phyloP scores from a whole-genome alignment of 2,329 filamentous ascomycete species.

The Parastagonospora nodorum region DNA sequence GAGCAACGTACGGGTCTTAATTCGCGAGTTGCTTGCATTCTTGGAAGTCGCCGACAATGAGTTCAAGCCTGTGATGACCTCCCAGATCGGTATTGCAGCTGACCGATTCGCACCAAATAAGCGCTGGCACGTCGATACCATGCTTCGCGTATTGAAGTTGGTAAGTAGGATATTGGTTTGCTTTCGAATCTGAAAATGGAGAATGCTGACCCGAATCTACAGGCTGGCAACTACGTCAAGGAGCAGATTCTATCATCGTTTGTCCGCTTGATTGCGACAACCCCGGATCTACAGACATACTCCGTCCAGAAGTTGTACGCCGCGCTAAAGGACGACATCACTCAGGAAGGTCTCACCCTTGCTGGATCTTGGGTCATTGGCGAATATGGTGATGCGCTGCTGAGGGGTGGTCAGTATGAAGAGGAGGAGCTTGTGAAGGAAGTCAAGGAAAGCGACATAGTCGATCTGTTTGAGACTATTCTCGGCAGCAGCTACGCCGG shows the following conservation, averaged over 20 bases:
- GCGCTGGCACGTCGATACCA: constrained; percentile 97
- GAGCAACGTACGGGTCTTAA: constrained; percentile 89
- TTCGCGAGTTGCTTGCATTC: constrained; percentile 91
- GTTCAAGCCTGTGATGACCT: constrained; percentile 98
- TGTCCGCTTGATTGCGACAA: constrained; percentile 91
- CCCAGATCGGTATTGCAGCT: constrained; percentile 94
- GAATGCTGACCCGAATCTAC: constrained; percentile 10
- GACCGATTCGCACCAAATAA: constrained; percentile 97
- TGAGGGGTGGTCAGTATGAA: constrained; percentile 88
- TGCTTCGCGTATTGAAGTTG: constrained; percentile 89
- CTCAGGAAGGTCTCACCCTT: constrained; percentile 91
- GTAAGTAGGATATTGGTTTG: constrained; percentile 22
- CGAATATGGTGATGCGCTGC: constrained; percentile 90
- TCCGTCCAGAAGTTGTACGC: constrained; percentile 93
- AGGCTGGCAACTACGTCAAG: constrained; percentile 93
- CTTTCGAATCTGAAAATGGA: constrained; percentile 1
- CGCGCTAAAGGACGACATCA: constrained; percentile 92
- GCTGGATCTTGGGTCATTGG: constrained; percentile 97
- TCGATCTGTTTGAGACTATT: constrained; percentile 91
- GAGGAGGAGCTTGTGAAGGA: constrained; percentile 85
- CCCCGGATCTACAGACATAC: constrained; percentile 92
- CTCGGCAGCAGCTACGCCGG: constrained; percentile 93
- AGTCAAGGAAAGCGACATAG: constrained; percentile 85
- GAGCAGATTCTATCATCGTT: constrained; percentile 98
- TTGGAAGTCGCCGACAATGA: constrained; percentile 96